Base-by-base conservation (phyloP, 257 asterid species). In the Jacaranda copaia region DNA sequence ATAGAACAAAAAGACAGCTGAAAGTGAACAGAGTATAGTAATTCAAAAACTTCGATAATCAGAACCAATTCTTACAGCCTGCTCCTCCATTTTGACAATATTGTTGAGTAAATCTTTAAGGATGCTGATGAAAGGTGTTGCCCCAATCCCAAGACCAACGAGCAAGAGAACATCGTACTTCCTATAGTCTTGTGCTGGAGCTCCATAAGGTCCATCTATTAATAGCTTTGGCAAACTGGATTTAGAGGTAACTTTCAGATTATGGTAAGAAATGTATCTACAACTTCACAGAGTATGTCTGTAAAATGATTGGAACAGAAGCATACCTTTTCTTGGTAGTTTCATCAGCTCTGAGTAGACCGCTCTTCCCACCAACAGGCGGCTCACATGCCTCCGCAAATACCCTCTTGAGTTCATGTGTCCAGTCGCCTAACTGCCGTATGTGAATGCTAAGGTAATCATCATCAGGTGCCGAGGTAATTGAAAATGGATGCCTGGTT, bases 181-280 rank as follows among this genome's bases (percentile, higher is more conserved):
- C 42, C 75, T 72, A 65, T 92, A 92, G 74, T 94, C 96, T 85
- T 94, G 98, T 36, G 98, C 98, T 49, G 98, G 98, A 79, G 98
- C 98, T 66, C 98, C 98, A 70, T 94, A 94, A 70, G 98, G 98
- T 68, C 98, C 98, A 73, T 94, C 98, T 77, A 94, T 94, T 79
- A 87, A 79, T 66, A 94, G 89, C 96, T 90, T 92, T 25, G 98
- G 98, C 83, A 94, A 86, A 85, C 98, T 94, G 96, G 74, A 89
- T 73, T 81, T 72, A 72, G 76, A 74, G 52, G 53, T 43, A 72
- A 71, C 9, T 16, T 79, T 82, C 48, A 59, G 72, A 58, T 46
- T 49, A 60, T 25, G 36, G 62, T 64, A 68, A 67, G 68, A 64
- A 74, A 43, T 35, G 20, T 42, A 1, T 78, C 4, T 36, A 70